Percentiles rank a stretch among this genome's conserved stretches.
Conservation (phyloP, 345 rosid species). For the Physaria fendleri region DNA sequence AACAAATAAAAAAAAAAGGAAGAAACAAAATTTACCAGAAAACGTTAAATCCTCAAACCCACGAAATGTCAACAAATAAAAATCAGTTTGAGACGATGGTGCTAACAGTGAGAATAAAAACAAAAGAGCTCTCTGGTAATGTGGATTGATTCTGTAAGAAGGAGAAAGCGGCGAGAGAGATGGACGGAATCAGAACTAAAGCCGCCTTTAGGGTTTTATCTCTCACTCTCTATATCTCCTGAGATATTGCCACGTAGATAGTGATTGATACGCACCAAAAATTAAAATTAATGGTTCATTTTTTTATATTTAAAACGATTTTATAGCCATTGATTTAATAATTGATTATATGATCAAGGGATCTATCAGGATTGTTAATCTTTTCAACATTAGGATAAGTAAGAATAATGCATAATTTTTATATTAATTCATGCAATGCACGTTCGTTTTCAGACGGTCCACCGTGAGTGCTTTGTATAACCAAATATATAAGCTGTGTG, state of each 20-base stretch:
- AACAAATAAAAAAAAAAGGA: no score
- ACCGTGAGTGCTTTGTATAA: conserved; percentile 13
- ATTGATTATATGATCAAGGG: background rate
- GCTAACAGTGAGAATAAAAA: no score
- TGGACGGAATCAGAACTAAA: background rate
- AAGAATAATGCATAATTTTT: background rate
- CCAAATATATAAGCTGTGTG: no score
- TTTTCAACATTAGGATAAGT: background rate
- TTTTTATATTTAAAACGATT: background rate
- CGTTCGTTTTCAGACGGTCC: conserved; percentile 11
- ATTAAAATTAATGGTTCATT: background rate
- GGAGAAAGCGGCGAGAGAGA: conserved; percentile 19
- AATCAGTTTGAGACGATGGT: no score
- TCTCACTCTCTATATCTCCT: background rate
- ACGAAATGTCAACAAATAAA: no score
- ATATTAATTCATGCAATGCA: conserved; percentile 8
- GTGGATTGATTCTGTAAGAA: no score
- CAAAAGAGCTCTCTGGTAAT: no score
- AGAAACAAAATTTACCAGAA: no score
- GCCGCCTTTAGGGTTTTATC: conserved; percentile 19
- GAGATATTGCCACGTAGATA: conserved; percentile 22
- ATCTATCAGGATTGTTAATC: background rate
- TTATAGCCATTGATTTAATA: background rate
- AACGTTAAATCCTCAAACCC: no score
- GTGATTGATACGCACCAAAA: background rate